Evolutionary conservation across 129 eudicot species (phyloP).

Genomic region (Erigeron canadensis): DNA sequence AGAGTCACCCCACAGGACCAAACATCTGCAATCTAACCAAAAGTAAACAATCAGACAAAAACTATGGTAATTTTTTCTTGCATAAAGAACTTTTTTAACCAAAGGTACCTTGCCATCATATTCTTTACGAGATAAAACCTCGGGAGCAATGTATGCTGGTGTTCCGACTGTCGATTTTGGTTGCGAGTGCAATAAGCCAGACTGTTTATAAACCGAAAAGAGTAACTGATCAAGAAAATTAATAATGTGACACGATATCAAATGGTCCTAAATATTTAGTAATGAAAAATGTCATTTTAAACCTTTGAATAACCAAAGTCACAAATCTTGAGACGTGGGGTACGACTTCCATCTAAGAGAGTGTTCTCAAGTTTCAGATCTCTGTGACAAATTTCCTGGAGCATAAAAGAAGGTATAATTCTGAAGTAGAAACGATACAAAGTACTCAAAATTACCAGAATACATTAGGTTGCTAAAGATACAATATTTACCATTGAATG

Average conservation of each 20-base stretch:
- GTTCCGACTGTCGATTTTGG: slow-evolving; percentile 94
- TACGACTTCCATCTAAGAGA: slow-evolving; percentile 80
- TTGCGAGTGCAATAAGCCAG: slow-evolving; percentile 76
- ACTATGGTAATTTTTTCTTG: not conserved
- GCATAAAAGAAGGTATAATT: not conserved
- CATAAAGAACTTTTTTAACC: not conserved
- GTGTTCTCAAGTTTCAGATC: slow-evolving; percentile 89
- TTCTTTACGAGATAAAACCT: slow-evolving; percentile 75
- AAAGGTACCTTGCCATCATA: slow-evolving; percentile 85
- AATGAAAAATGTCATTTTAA: slow-evolving; percentile 1
- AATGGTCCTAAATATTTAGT: not conserved
- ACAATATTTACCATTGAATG: slow-evolving; percentile 66
- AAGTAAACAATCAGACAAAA: slow-evolving; percentile 18
- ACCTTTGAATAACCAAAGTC: slow-evolving; percentile 95
- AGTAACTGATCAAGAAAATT: not conserved
- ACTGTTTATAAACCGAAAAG: slow-evolving; percentile 37
- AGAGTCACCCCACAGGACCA: slow-evolving; percentile 82
- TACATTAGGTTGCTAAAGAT: not conserved
- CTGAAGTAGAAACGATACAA: slow-evolving; percentile 4
- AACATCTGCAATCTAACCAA: slow-evolving; percentile 65
- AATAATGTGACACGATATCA: slow-evolving; percentile 7
- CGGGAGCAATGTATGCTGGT: slow-evolving; percentile 94
- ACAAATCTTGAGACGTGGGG: slow-evolving; percentile 83
- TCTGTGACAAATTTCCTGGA: slow-evolving; percentile 87
- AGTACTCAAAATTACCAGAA: not conserved